Percentiles rank a stretch among this genome's conserved stretches.
These are phyloP conservation scores for Pseudogymnoascus sp. DNA, from an alignment of 2,329 filamentous ascomycete genomes.

Conservation along the genomic window DNA sequence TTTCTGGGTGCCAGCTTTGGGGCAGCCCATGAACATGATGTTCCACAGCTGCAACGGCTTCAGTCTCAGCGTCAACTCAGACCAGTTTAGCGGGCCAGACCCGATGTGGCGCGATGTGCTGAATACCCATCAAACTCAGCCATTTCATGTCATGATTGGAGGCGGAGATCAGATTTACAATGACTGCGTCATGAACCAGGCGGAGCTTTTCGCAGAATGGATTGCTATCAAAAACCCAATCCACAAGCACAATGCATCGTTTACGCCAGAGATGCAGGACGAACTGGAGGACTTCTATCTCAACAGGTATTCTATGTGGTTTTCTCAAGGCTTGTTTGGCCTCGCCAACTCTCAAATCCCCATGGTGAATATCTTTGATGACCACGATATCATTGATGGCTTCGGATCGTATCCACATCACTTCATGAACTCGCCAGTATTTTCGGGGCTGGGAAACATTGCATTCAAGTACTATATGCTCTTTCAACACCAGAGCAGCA, in stretches of 20 bases:
- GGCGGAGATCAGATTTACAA: constrained; percentile 98
- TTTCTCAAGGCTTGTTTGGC: constrained; percentile 90
- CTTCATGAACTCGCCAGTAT: constrained; percentile 86
- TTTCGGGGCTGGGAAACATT: constrained; percentile 80
- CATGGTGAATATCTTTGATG: constrained; percentile 98
- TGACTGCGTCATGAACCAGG: constrained; percentile 71
- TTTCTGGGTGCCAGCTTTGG: constrained; percentile 87
- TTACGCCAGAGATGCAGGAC: constrained; percentile 74
- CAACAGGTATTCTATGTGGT: constrained; percentile 86
- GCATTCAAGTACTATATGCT: constrained; percentile 99
- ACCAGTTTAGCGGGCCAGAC: constrained; percentile 84
- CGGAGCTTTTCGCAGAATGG: constrained; percentile 75
- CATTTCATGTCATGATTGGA: constrained; percentile 97
- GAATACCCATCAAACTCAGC: constrained; percentile 81
- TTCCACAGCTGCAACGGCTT: constrained; percentile 98
- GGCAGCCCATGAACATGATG: constrained; percentile 95
- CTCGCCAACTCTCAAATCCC: constrained; percentile 90
- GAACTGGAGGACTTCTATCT: constrained; percentile 87
- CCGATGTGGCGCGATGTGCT: constrained; percentile 95
- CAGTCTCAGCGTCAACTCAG: constrained; percentile 67
- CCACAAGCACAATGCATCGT: constrained; percentile 71
- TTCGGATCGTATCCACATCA: constrained; percentile 88
- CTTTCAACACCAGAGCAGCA: constrained; percentile 90
- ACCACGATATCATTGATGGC: constrained; percentile 87
- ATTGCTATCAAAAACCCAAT: constrained; percentile 70